Percentiles rank a stretch among this genome's conserved stretches.
Conservation (phyloP, 306 rosid species). For the Dalbergia cochinchinensis region DNA sequence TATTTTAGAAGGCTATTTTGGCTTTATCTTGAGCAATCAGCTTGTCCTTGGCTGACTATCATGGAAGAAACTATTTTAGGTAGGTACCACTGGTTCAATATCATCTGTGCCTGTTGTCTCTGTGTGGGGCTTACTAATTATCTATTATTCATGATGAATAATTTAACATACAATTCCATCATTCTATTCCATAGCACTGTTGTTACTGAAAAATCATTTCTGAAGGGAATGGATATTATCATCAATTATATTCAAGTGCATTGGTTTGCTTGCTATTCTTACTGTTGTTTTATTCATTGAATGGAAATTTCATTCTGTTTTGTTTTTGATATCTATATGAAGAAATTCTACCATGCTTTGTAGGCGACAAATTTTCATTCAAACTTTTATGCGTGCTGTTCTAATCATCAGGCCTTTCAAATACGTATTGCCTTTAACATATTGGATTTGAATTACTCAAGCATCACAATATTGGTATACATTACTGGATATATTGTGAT, state of each 20-base stretch:
- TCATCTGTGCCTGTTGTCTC: conserved; percentile 4
- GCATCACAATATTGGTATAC: conserved; percentile 17
- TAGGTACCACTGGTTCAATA: conserved; percentile 38
- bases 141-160: not conserved
- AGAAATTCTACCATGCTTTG: conserved; percentile 36
- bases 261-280: conserved; percentile 31
- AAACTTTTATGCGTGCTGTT: conserved; percentile 9
- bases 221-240: conserved; percentile 1
- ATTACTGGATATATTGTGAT: conserved; percentile 41
- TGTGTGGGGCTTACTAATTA: not conserved
- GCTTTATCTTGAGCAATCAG: conserved; percentile 34
- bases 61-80: conserved; percentile 29
- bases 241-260: conserved; percentile 31
- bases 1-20: conserved; percentile 13
- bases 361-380: not conserved
- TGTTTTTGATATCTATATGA: conserved; percentile 31
- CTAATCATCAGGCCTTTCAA: conserved; percentile 4
- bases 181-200: not conserved
- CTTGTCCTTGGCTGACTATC: conserved; percentile 27
- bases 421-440: not conserved
- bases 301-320: not conserved
- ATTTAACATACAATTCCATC: not conserved
- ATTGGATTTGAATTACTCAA: conserved; percentile 35
- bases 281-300: conserved; percentile 21
- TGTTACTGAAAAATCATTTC: conserved; percentile 16